Evolutionary conservation across 345 rosid species (phyloP).

Genomic region (Raphanus sativus): DNA sequence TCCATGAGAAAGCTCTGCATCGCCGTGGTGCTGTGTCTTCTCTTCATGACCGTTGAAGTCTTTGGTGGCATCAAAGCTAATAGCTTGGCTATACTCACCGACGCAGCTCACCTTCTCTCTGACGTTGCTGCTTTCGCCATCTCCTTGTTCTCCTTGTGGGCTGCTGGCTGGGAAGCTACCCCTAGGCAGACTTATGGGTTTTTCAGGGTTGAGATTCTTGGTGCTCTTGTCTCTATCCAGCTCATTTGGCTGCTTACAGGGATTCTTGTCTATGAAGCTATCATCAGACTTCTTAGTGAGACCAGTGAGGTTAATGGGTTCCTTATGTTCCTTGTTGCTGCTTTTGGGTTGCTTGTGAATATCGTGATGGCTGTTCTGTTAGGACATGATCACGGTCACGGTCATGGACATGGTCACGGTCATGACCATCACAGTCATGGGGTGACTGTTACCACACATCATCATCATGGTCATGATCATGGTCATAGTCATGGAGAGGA

Average conservation of each 20-base stretch:
- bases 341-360: constrained; percentile 68
- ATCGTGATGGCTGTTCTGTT: constrained; percentile 62
- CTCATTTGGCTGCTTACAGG: constrained; percentile 81
- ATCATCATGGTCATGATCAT: constrained; percentile 38
- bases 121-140: constrained; percentile 82
- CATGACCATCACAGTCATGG: constrained; percentile 48
- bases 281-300: constrained; percentile 48
- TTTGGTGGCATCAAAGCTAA: constrained; percentile 77
- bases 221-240: constrained; percentile 76
- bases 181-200: constrained; percentile 74
- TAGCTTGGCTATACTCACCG: constrained; percentile 68
- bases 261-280: constrained; percentile 72
- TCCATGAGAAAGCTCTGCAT: constrained; percentile 65
- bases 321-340: constrained; percentile 70
- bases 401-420: constrained; percentile 35
- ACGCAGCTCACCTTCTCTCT: constrained; percentile 73
- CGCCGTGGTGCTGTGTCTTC: constrained; percentile 54
- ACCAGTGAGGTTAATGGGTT: constrained; percentile 63
- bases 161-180: constrained; percentile 76
- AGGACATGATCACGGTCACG: constrained; percentile 69
- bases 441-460: constrained; percentile 42
- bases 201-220: constrained; percentile 69
- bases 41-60: constrained; percentile 73
- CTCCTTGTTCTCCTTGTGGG: constrained; percentile 72
- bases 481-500: constrained; percentile 38